These are phyloP conservation scores for Aureobasidium pullulans DNA, from an alignment of 2,329 filamentous ascomycete genomes.

Conservation along the genomic window DNA sequence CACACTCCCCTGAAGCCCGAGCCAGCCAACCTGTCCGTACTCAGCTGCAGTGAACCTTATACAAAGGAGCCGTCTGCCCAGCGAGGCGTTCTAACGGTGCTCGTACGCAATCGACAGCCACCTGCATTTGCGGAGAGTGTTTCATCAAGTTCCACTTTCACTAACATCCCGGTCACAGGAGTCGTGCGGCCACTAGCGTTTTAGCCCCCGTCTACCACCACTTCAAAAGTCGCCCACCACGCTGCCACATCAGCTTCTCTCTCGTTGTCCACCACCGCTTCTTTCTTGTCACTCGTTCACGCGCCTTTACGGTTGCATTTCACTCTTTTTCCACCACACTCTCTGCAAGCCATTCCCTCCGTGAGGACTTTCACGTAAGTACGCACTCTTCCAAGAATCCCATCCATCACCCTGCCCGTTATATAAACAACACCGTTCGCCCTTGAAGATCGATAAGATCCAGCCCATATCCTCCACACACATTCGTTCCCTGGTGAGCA, in stretches of 20 bases:
- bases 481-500: slow-evolving; percentile 12
- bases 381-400: neutral
- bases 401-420: slow-evolving; percentile 1
- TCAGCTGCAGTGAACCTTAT: slow-evolving; percentile 2
- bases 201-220: slow-evolving; percentile 5
- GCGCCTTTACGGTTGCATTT: slow-evolving; percentile 17
- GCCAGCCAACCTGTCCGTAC: neutral
- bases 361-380: slow-evolving; percentile 17
- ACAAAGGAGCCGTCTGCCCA: slow-evolving; percentile 9
- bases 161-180: slow-evolving; percentile 6
- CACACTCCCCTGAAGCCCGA: slow-evolving; percentile 2
- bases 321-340: slow-evolving; percentile 14
- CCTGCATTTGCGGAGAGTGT: slow-evolving; percentile 13
- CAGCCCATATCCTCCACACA: slow-evolving; percentile 1
- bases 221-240: slow-evolving; percentile 15
- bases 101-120: slow-evolving; percentile 5
- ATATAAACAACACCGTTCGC: slow-evolving; percentile 13
- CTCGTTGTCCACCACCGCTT: slow-evolving; percentile 12
- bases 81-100: slow-evolving; percentile 5
- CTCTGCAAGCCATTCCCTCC: slow-evolving; percentile 13
- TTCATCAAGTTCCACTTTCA: slow-evolving; percentile 4
- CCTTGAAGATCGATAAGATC: slow-evolving; percentile 16
- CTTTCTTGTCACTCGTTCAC: slow-evolving; percentile 18
- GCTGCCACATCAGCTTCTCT: slow-evolving; percentile 9
- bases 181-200: slow-evolving; percentile 11